Percentiles rank a stretch among this genome's conserved stretches.
Evolutionary conservation across 768 basidiomycete genomes (phyloP).

Genomic region (Dentipellis fragilis): DNA sequence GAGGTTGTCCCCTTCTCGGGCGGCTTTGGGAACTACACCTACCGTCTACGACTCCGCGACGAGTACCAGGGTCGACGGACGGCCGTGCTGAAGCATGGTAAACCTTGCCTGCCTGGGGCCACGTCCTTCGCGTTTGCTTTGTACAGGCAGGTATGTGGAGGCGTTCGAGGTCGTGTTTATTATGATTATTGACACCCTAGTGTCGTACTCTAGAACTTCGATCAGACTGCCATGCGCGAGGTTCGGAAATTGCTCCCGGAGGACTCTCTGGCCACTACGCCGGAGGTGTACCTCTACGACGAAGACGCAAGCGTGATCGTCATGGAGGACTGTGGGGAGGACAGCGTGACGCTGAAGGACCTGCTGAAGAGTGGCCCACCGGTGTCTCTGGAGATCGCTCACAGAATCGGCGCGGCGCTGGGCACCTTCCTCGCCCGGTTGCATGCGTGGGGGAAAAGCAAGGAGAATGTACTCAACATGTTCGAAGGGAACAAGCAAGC

Average conservation of each 20-base stretch:
- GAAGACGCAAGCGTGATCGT: constrained; percentile 38
- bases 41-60: constrained; percentile 34
- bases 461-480: background rate
- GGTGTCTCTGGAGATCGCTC: constrained; percentile 21
- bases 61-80: constrained; percentile 34
- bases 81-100: constrained; percentile 50
- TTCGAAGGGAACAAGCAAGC: constrained; percentile 25
- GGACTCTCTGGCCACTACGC: constrained; percentile 30
- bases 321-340: constrained; percentile 51
- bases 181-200: too few relatives aligned
- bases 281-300: constrained; percentile 41
- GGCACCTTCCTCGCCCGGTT: constrained; percentile 45
- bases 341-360: constrained; percentile 29
- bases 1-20: constrained; percentile 34
- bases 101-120: constrained; percentile 20
- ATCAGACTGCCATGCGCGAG: background rate
- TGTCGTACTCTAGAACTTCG: background rate
- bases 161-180: too few relatives aligned
- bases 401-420: constrained; percentile 39
- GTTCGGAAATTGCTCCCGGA: background rate
- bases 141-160: constrained; percentile 40
- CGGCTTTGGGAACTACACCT: constrained; percentile 48
- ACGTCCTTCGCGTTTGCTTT: constrained; percentile 25
- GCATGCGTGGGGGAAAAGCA: constrained; percentile 36
- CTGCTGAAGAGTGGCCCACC: constrained; percentile 21